phyloP scores from a whole-genome alignment of 2,329 filamentous ascomycete species.

The Pezicula neosporulosa region DNA sequence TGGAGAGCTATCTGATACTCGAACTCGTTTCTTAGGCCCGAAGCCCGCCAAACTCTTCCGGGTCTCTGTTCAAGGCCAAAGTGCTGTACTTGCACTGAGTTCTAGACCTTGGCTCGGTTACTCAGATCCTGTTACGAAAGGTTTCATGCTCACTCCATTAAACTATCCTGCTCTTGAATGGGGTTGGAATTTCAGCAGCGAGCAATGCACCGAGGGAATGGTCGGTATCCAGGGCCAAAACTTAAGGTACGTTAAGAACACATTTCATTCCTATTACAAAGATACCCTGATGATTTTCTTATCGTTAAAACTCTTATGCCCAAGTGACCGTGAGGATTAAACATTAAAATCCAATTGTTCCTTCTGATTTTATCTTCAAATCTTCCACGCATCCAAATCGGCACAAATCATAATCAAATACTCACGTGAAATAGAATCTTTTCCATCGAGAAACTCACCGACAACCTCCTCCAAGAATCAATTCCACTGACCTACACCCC shows the following conservation, averaged over 20 bases:
- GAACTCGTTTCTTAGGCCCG: conserved; percentile 90
- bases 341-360: conserved; percentile 87
- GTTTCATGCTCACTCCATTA: conserved; percentile 88
- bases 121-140: conserved; percentile 79
- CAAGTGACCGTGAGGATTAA: conserved; percentile 44
- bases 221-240: conserved; percentile 90
- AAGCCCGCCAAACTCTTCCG: conserved; percentile 87
- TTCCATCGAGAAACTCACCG: conserved; percentile 79
- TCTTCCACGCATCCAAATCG: conserved; percentile 7
- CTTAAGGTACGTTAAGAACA: conserved; percentile 62
- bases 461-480: conserved; percentile 82
- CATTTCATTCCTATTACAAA: conserved; percentile 8
- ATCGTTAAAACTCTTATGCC: conserved; percentile 33
- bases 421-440: conserved; percentile 68
- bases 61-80: conserved; percentile 81
- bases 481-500: conserved; percentile 89
- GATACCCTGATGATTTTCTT: conserved; percentile 39
- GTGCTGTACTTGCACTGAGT: conserved; percentile 84
- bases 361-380: conserved; percentile 66
- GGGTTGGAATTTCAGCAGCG: conserved; percentile 95
- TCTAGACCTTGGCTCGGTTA: conserved; percentile 97
- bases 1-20: conserved; percentile 90
- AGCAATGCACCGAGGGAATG: conserved; percentile 90
- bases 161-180: conserved; percentile 87
- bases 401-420: conserved; percentile 11